Evolutionary conservation across 2,329 filamentous ascomycete species (phyloP).

Genomic region (Talaromyces sp.): DNA sequence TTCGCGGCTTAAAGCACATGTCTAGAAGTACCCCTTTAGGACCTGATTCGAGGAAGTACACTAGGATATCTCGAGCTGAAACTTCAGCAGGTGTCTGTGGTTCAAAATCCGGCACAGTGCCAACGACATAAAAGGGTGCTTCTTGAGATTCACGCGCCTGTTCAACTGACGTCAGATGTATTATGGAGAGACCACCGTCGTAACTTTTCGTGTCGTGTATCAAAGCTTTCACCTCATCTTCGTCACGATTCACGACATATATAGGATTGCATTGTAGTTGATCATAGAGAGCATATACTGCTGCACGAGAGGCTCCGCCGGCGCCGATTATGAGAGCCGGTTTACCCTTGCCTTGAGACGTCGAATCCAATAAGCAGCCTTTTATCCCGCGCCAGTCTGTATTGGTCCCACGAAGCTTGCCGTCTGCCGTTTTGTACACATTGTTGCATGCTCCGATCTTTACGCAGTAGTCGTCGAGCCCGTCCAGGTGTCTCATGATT

Average conservation of each 20-base stretch:
- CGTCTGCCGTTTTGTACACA: slow-evolving; percentile 17
- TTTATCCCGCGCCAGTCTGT: slow-evolving; percentile 45
- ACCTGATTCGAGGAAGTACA: slow-evolving; percentile 26
- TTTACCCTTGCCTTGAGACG: slow-evolving; percentile 21
- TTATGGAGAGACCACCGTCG: slow-evolving; percentile 18
- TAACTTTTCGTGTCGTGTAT: slow-evolving; percentile 24
- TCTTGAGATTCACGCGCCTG: slow-evolving; percentile 24
- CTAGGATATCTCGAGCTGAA: slow-evolving; percentile 25
- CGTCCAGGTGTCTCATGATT: slow-evolving; percentile 31
- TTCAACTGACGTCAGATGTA: slow-evolving; percentile 30
- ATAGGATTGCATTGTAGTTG: slow-evolving; percentile 29
- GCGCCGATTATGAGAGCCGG: slow-evolving; percentile 41
- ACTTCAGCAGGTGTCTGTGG: slow-evolving; percentile 31
- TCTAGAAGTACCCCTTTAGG: slow-evolving; percentile 38
- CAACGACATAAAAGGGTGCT: slow-evolving; percentile 36
- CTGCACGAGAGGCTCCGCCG: slow-evolving; percentile 43
- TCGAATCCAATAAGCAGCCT: slow-evolving; percentile 30
- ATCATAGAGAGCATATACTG: slow-evolving; percentile 35
- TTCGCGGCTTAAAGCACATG: slow-evolving; percentile 44
- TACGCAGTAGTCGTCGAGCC: slow-evolving; percentile 33
- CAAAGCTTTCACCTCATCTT: slow-evolving; percentile 28
- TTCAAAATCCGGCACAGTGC: slow-evolving; percentile 39
- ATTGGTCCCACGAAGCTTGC: slow-evolving; percentile 38
- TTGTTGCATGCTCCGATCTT: slow-evolving; percentile 35
- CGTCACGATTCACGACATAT: slow-evolving; percentile 39